Conservation (phyloP, 2,329 filamentous ascomycete species). For the Aspergillus tanneri region DNA sequence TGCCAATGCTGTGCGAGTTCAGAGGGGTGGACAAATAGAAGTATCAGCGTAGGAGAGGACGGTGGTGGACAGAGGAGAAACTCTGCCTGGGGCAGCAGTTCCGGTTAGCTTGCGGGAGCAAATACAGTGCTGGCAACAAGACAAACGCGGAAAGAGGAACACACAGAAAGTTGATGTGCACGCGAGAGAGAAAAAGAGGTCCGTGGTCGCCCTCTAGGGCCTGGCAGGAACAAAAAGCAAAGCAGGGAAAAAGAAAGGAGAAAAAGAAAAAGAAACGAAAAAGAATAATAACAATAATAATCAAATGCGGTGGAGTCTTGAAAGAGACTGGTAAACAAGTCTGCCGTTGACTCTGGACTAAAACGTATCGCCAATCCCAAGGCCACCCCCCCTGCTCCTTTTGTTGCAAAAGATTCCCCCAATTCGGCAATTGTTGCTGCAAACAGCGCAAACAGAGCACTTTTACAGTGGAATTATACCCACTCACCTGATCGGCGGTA, state of each 20-base stretch:
- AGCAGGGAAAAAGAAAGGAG: constrained; percentile 10
- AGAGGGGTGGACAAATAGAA: constrained; percentile 2
- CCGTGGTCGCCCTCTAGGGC: neutral
- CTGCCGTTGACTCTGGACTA: neutral
- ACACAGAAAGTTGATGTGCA: neutral
- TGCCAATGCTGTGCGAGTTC: neutral
- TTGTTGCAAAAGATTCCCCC: constrained; percentile 12
- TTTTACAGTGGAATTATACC: neutral
- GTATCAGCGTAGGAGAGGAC: constrained; percentile 1
- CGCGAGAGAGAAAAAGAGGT: neutral
- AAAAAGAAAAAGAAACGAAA: constrained; percentile 14
- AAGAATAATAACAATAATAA: constrained; percentile 14
- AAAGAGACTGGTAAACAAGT: constrained; percentile 5
- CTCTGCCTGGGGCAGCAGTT: constrained; percentile 22
- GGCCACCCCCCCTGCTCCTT: constrained; percentile 24
- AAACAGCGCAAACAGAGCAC: constrained; percentile 23
- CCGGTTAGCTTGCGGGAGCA: constrained; percentile 19
- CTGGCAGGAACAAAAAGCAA: constrained; percentile 9
- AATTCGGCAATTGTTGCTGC: constrained; percentile 12
- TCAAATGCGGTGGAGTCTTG: constrained; percentile 7
- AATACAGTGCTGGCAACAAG: constrained; percentile 7
- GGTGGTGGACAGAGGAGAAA: constrained; percentile 15
- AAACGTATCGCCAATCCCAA: neutral
- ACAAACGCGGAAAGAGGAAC: constrained; percentile 10
- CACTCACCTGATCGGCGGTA: neutral